A percentile compares a stretch with the other conserved stretches of the same genome.
Evolutionary conservation across 2,329 filamentous ascomycete species (phyloP).

Genomic region (Trichophyton benhamiae): DNA sequence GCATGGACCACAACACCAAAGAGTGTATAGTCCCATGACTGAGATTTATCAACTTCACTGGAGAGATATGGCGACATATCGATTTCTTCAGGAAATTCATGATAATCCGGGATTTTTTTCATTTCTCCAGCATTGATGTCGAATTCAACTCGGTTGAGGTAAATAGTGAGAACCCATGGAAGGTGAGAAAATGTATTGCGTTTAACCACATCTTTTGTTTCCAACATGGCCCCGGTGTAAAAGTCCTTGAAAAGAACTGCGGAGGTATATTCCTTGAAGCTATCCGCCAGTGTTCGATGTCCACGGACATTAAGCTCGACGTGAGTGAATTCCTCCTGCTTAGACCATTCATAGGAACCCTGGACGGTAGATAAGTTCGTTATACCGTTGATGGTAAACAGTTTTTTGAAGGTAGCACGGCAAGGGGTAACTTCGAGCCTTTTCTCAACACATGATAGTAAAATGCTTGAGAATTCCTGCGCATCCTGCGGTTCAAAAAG

Average conservation of each 20-base stretch:
- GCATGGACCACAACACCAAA: slow-evolving; percentile 95
- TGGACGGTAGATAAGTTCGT: slow-evolving; percentile 98
- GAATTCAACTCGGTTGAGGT: slow-evolving; percentile 74
- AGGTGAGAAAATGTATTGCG: slow-evolving; percentile 75
- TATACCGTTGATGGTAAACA: slow-evolving; percentile 96
- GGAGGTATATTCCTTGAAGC: slow-evolving; percentile 91
- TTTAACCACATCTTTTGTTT: slow-evolving; percentile 91
- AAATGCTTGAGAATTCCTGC: slow-evolving; percentile 85
- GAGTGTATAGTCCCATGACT: slow-evolving; percentile 81
- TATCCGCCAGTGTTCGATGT: slow-evolving; percentile 84
- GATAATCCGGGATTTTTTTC: slow-evolving; percentile 69
- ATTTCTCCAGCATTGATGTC: slow-evolving; percentile 91
- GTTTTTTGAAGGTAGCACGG: slow-evolving; percentile 73
- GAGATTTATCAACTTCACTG: slow-evolving; percentile 71
- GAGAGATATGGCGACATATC: slow-evolving; percentile 72
- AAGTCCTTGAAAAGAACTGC: slow-evolving; percentile 98
- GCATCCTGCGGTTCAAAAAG: slow-evolving; percentile 99
- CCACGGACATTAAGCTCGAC: slow-evolving; percentile 92
- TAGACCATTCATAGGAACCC: slow-evolving; percentile 90
- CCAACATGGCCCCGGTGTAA: slow-evolving; percentile 76
- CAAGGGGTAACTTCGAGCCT: slow-evolving; percentile 94
- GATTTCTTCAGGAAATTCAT: slow-evolving; percentile 39
- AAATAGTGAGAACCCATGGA: slow-evolving; percentile 14
- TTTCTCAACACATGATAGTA: slow-evolving; percentile 94
- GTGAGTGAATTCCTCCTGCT: slow-evolving; percentile 96